These are phyloP conservation scores for Flammula alnicola DNA, from an alignment of 1,284 basidiomycete species.

Conservation along the genomic window DNA sequence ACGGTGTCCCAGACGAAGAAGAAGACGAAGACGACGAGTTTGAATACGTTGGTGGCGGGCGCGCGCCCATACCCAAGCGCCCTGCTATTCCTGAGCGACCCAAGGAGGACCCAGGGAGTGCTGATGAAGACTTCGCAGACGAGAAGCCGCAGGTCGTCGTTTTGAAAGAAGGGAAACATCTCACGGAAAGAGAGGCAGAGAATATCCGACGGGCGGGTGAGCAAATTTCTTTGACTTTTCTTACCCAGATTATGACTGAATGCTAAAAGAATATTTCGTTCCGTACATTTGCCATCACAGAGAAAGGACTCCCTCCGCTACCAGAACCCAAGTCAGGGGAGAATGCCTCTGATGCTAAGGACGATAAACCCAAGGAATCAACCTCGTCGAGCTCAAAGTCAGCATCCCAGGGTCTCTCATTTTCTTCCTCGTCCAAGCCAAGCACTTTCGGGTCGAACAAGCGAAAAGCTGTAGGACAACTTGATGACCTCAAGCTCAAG, in stretches of 20 bases:
- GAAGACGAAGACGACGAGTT: slow-evolving; percentile 51
- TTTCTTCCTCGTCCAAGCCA: slow-evolving; percentile 26
- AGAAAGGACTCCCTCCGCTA: slow-evolving; percentile 46
- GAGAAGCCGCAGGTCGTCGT: slow-evolving; percentile 89
- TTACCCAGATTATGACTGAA: not conserved
- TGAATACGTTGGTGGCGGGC: slow-evolving; percentile 57
- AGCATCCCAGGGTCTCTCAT: slow-evolving; percentile 23
- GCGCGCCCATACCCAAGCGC: slow-evolving; percentile 75
- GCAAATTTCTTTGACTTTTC: slow-evolving; percentile 18
- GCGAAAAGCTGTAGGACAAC: slow-evolving; percentile 28
- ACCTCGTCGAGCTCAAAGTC: slow-evolving; percentile 29
- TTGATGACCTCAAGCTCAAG: slow-evolving; percentile 28
- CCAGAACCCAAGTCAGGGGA: slow-evolving; percentile 26
- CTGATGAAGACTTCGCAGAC: slow-evolving; percentile 72
- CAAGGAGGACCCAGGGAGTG: slow-evolving; percentile 73
- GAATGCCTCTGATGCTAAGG: not conserved
- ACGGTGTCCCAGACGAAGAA: slow-evolving; percentile 52
- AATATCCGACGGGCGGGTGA: slow-evolving; percentile 77
- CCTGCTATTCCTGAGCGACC: slow-evolving; percentile 73
- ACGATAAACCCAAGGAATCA: slow-evolving; percentile 12
- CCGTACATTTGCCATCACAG: slow-evolving; percentile 7
- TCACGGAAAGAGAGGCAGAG: slow-evolving; percentile 76
- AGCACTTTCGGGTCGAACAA: slow-evolving; percentile 23
- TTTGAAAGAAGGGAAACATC: slow-evolving; percentile 82
- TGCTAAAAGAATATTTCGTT: slow-evolving; percentile 7